Evolutionary conservation across 129 eudicot genomes (phyloP).

Genomic region (Helianthus tuberosus): DNA sequence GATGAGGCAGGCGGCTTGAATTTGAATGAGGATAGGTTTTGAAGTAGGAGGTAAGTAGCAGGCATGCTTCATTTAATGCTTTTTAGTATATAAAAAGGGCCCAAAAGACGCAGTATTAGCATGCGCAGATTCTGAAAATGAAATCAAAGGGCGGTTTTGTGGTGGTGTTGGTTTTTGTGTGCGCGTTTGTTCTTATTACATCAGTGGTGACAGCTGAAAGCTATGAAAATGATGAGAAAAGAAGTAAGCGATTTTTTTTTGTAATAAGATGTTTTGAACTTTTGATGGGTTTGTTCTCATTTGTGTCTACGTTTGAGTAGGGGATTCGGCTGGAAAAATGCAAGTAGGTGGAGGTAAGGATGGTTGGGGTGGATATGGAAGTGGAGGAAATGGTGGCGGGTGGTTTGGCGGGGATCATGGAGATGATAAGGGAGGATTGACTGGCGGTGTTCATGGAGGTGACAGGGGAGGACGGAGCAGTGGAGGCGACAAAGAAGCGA

Average conservation of each 20-base stretch:
- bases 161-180: slow-evolving; percentile 16
- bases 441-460: neutral
- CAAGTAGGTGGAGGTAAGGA: slow-evolving; percentile 27
- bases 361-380: slow-evolving; percentile 33
- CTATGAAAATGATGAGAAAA: slow-evolving; percentile 23
- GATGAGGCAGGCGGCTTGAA: slow-evolving; percentile 29
- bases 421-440: slow-evolving; percentile 10
- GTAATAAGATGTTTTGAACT: slow-evolving; percentile 14
- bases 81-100: slow-evolving; percentile 19
- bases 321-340: slow-evolving; percentile 9
- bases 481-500: no score
- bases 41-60: slow-evolving; percentile 31
- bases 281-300: slow-evolving; percentile 22
- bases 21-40: slow-evolving; percentile 24
- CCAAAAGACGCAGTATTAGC: neutral
- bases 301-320: slow-evolving; percentile 21
- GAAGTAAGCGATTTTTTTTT: slow-evolving; percentile 18
- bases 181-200: slow-evolving; percentile 22
- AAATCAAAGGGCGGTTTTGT: slow-evolving; percentile 25
- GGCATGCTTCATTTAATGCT: slow-evolving; percentile 29
- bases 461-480: no score
- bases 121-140: slow-evolving; percentile 21
- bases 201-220: slow-evolving; percentile 14
- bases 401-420: slow-evolving; percentile 12
- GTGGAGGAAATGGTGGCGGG: slow-evolving; percentile 31